Evolutionary conservation across 164 flowering plant species (phyloP), one percentile per base, ranked within the genome.

Genomic region (Houttuynia cordata): DNA sequence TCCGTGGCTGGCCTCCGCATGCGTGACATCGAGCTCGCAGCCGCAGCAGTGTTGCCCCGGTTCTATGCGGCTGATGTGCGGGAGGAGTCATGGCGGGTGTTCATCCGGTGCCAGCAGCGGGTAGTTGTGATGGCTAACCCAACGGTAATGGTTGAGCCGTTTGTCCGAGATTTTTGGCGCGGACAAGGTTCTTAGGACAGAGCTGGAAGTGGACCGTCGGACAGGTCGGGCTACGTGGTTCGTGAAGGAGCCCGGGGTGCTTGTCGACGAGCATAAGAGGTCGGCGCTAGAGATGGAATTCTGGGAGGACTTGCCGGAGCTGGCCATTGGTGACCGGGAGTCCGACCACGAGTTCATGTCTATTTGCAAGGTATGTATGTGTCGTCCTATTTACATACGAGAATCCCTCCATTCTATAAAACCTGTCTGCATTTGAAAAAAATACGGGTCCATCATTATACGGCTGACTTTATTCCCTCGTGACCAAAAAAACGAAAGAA

Each of bases 111-210:
- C 68, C 64, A 72, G 64, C 68, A 82, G 74, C 82, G 74, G 62
- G 85, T 85, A 51, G 81, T 92, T 58, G 86, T 91, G 67, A 88
- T 96, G 52, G 95, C 98, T 30, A 87, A 88, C 59, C 98, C 98
- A 58, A 77, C 74, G 30, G 56, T 85, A 3, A 92, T 92, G 98
- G 95, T 92, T 49, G 93, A 89, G 72, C 77, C 88, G 30, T 92
- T 92, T 60, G 95, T 78, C 60, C 80, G 70, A 84, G 5, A 87
- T 73, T 62, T 73, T 89, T 47, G 96, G 96, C 0, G 90, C 83
- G 0, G 87, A 86, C 47, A 89, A 86, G 75, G 98, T 92, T 25
- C 61, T 92, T 55, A 96, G 98, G 18, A 92, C 98, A 8, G 94
- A 89, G 73, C 86, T 92, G 39, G 95, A 87, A 71, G 93, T 89